phyloP scores from a whole-genome alignment of 192 early-diverging fungal species.

The Rhizophagus prolifer region DNA sequence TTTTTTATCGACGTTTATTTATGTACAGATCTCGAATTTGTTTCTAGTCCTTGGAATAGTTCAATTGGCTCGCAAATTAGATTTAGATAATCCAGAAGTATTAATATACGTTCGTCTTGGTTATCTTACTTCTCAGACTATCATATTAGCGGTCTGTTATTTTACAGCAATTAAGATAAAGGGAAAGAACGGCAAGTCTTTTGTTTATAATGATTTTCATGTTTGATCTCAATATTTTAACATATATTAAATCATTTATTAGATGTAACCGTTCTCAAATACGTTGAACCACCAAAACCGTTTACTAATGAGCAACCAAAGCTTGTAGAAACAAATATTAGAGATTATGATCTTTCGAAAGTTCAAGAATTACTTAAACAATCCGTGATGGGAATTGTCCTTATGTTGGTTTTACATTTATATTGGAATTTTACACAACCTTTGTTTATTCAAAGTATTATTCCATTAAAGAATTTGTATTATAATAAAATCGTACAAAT shows the following conservation, averaged over 20 bases:
- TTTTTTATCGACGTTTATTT: not conserved
- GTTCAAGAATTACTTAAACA: conserved; percentile 69
- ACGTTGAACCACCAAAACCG: conserved; percentile 71
- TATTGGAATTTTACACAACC: conserved; percentile 88
- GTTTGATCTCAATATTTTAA: not conserved
- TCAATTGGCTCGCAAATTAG: conserved; percentile 62
- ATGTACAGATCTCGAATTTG: conserved; percentile 48
- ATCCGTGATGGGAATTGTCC: conserved; percentile 62
- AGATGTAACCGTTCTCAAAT: conserved; percentile 79
- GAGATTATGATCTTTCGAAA: conserved; percentile 77
- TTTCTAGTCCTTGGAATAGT: conserved; percentile 64
- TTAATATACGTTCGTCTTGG: conserved; percentile 54
- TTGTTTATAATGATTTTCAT: not conserved
- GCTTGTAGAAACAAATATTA: conserved; percentile 62
- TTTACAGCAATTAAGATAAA: conserved; percentile 47
- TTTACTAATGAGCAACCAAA: conserved; percentile 43
- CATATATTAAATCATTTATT: conserved; percentile 3
- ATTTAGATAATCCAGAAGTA: conserved; percentile 65
- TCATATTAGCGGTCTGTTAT: conserved; percentile 48
- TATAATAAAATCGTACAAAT: conserved; percentile 75
- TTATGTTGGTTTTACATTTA: conserved; percentile 82
- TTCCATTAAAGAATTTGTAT: conserved; percentile 72
- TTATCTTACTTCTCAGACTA: conserved; percentile 59
- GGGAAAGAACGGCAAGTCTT: conserved; percentile 67
- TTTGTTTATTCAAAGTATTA: conserved; percentile 79